These are phyloP conservation scores for Suillus occidentalis DNA, from an alignment of 768 basidiomycete genomes.

Conservation along the genomic window DNA sequence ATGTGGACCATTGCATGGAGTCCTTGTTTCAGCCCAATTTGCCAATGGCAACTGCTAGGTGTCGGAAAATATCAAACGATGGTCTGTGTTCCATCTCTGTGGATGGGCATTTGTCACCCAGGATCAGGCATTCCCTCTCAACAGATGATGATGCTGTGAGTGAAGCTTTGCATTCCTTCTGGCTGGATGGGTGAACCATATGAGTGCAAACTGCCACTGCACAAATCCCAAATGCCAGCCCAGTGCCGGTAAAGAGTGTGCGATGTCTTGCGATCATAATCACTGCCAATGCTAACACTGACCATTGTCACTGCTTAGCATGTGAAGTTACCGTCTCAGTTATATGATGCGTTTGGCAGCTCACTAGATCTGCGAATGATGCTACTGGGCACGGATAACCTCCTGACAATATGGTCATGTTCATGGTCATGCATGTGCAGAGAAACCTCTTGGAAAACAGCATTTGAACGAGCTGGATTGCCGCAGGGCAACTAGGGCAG, in stretches of 20 bases:
- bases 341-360: constrained; percentile 19
- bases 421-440: neutral
- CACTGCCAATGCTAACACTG: constrained; percentile 23
- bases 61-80: neutral
- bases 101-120: neutral
- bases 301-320: constrained; percentile 19
- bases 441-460: neutral
- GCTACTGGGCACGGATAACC: constrained; percentile 16
- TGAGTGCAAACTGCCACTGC: constrained; percentile 6
- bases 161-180: constrained; percentile 28
- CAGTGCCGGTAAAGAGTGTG: neutral
- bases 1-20: constrained; percentile 25
- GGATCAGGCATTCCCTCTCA: constrained; percentile 7
- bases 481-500: neutral
- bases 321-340: constrained; percentile 1
- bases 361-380: constrained; percentile 7
- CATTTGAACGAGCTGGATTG: neutral
- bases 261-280: constrained; percentile 17
- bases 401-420: constrained; percentile 7
- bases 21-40: constrained; percentile 20
- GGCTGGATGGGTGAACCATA: neutral
- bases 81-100: neutral
- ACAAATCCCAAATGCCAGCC: constrained; percentile 22
- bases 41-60: neutral
- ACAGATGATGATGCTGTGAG: constrained; percentile 26